Percentiles rank a stretch among this genome's conserved stretches.
These are phyloP conservation scores for Candida nanaspora DNA, from an alignment of 805 yeast genomes.

Conservation along the genomic window DNA sequence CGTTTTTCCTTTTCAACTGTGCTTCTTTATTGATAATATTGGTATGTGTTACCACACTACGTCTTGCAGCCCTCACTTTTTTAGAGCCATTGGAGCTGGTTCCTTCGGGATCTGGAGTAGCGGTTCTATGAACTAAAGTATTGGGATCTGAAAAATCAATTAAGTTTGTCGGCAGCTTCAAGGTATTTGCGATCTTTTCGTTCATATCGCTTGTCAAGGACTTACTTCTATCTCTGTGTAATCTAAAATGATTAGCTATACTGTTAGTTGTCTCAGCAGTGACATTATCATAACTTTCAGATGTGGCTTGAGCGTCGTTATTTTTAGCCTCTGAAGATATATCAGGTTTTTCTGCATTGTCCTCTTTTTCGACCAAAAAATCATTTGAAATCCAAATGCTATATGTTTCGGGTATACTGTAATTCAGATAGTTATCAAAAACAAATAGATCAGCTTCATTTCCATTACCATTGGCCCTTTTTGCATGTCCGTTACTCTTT, in stretches of 20 bases:
- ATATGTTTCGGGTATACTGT: conserved; percentile 18
- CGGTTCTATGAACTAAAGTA: too few species aligned
- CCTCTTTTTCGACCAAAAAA: not conserved
- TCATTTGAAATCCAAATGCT: conserved; percentile 11
- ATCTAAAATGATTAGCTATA: not conserved
- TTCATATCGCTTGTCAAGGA: not conserved
- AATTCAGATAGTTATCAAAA: conserved; percentile 25
- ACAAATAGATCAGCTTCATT: conserved; percentile 21
- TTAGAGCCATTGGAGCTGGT: not conserved
- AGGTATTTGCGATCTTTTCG: not conserved
- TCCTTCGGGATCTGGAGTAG: not conserved
- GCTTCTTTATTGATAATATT: conserved; percentile 1
- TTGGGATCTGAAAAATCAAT: not conserved
- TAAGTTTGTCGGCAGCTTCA: not conserved
- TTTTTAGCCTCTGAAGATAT: not conserved
- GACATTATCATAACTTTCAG: not conserved
- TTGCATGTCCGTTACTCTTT: not conserved
- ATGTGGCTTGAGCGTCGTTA: not conserved
- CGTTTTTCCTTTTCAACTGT: not conserved
- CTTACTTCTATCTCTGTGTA: not conserved
- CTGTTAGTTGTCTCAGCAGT: not conserved
- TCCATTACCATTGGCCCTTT: not conserved
- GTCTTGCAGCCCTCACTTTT: not conserved
- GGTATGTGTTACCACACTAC: not conserved
- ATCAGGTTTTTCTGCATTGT: not conserved